phyloP scores from a whole-genome alignment of 2,329 filamentous ascomycete genomes.

The Diaporthe ilicicola region DNA sequence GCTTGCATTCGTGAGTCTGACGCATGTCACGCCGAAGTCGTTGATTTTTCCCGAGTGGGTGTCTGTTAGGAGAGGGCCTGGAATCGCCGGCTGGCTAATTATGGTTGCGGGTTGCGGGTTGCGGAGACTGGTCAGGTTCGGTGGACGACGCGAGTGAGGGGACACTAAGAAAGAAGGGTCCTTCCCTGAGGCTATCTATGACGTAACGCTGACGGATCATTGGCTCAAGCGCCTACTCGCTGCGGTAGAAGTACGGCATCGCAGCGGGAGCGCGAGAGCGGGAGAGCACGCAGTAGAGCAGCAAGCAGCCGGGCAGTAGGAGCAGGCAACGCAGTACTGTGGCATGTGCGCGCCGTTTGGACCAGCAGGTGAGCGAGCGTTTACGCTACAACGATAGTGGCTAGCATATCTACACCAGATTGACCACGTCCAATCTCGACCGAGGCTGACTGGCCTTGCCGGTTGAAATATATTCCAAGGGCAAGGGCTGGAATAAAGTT shows the following conservation, averaged over 20 bases:
- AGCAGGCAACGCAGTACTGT: neutral
- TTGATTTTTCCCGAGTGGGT: neutral
- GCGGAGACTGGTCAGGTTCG: neutral
- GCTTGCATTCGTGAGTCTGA: neutral
- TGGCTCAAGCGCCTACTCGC: neutral
- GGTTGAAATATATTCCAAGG: neutral
- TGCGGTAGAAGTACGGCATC: neutral
- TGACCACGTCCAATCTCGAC: neutral
- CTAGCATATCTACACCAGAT: neutral
- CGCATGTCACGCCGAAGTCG: neutral
- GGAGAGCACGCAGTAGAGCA: no score
- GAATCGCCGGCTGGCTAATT: conserved; percentile 24
- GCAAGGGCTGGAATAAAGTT: conserved; percentile 17
- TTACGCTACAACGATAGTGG: neutral
- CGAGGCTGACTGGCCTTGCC: neutral
- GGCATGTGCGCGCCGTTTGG: neutral
- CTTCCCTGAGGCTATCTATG: conserved; percentile 13
- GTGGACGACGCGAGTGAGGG: conserved; percentile 2
- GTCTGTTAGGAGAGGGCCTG: neutral
- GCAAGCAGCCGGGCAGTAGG: no score
- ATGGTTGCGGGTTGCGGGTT: neutral
- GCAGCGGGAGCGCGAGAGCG: neutral
- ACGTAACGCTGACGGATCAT: conserved; percentile 12
- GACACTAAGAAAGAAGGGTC: conserved; percentile 20
- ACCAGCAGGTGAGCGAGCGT: neutral